Evolutionary conservation across 1,284 basidiomycete species (phyloP), one percentile per base, ranked within the genome.

Genomic region (Leccinum pachyderme): DNA sequence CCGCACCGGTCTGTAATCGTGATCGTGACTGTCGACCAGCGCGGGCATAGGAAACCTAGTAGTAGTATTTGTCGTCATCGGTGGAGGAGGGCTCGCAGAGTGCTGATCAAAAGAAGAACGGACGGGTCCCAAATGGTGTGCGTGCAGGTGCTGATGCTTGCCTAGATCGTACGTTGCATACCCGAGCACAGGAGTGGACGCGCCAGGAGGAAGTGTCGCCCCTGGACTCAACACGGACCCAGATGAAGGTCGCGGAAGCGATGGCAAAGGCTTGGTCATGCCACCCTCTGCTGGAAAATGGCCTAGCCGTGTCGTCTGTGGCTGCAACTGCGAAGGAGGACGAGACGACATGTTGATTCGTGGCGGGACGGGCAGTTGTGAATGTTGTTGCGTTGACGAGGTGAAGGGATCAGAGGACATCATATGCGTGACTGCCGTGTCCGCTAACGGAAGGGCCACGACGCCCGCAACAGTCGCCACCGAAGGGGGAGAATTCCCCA

Each of bases 271-370:
- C 28, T 52, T 61, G 6, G 49, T 5, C 51, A 55, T 46, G 5
- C n/a, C 28, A 2, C 51, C 7, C 27, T 32, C 49, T 9, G 37
- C 28, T 2, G 53, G 31, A 4, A 49, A 37, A 13, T 27, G 31
- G 32, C 39, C 55, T 13, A 54, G 22, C 41, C 13, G 47, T 4
- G 53, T 45, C 18, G 39, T 41, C 39, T 41, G 39, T n/a, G 54
- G 50, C 7, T 28, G 35, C 0, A n/a, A 18, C n/a, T 37, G 35
- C n/a, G 35, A 18, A 37, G n/a, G 37, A 7, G 63, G 67, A 31
- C 49, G 62, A 0, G 62, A 53, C 8, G 54, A 52, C 49, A 50
- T 37, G 31, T 58, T 51, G 5, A 69, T 48, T 1, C 22, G 49
- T 4, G 67, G 65, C 15, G 58, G 51, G 7, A n/a, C 8, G 4